phyloP scores from a whole-genome alignment of 257 asterid genomes.

The Eucommia ulmoides region DNA sequence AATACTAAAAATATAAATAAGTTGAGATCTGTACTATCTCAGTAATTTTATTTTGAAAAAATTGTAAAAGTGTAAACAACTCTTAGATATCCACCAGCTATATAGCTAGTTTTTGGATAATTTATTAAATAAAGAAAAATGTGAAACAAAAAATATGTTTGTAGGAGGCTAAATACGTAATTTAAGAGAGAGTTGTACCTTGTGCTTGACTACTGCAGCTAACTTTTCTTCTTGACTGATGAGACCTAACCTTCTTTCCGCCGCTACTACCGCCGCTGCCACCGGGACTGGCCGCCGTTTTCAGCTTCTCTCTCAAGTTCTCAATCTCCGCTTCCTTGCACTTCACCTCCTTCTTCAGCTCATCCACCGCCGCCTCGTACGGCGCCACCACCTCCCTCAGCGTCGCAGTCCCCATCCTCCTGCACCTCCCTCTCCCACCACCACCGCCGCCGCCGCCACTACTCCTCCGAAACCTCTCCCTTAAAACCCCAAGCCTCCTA shows the following conservation, averaged over 20 bases:
- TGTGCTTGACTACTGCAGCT: constrained; percentile 64
- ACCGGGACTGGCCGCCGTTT: constrained; percentile 43
- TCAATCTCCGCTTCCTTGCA: constrained; percentile 54
- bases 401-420: constrained; percentile 64
- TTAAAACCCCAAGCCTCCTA: constrained; percentile 52
- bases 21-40: too few species aligned
- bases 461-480: constrained; percentile 80
- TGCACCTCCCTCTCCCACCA: constrained; percentile 22
- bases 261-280: constrained; percentile 24
- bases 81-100: too few species aligned
- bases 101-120: too few species aligned
- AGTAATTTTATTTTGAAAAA: too few species aligned
- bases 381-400: constrained; percentile 95
- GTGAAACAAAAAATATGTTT: neutral
- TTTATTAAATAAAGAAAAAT: neutral
- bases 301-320: constrained; percentile 56
- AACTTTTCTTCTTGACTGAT: constrained; percentile 52
- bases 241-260: constrained; percentile 38
- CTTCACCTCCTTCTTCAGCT: constrained; percentile 72
- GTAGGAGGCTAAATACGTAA: too few species aligned
- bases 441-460: constrained; percentile 13
- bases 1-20: too few species aligned
- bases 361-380: constrained; percentile 81
- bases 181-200: constrained; percentile 4
- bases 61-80: too few species aligned